These are phyloP conservation scores for Paragyromitra xinjiangensis DNA, from an alignment of 495 filamentous ascomycete species.

Conservation along the genomic window DNA sequence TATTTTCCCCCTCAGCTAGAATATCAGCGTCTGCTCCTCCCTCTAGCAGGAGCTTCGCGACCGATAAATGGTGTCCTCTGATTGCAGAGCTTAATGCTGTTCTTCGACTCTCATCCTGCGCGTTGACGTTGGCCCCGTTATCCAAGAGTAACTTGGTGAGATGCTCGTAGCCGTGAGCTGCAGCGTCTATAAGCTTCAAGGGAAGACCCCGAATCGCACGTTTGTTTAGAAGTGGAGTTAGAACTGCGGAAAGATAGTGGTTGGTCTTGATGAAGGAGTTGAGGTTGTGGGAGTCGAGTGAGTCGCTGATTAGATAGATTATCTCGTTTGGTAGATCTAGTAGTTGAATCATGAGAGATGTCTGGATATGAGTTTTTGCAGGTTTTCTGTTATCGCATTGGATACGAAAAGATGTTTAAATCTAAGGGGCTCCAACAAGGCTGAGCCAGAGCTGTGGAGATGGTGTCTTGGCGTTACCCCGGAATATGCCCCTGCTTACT, in stretches of 20 bases:
- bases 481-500: too few species aligned
- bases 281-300: not conserved
- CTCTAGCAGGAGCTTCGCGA: not conserved
- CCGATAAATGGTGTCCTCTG: not conserved
- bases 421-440: too few species aligned
- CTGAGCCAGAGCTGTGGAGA: too few species aligned
- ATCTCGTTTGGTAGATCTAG: not conserved
- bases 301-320: not conserved
- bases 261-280: conserved; percentile 1
- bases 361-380: not conserved
- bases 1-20: not conserved
- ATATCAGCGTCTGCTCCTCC: not conserved
- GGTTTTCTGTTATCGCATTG: not conserved
- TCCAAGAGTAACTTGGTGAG: not conserved
- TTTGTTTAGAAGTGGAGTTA: not conserved
- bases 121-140: not conserved
- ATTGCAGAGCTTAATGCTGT: not conserved
- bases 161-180: not conserved
- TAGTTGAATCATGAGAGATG: not conserved
- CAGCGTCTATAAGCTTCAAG: not conserved
- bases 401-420: not conserved
- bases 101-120: not conserved
- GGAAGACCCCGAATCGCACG: not conserved
- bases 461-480: too few species aligned
- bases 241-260: not conserved